Base-by-base conservation (phyloP, 352 stramenopile genomes). In the Phytophthora sp. region DNA sequence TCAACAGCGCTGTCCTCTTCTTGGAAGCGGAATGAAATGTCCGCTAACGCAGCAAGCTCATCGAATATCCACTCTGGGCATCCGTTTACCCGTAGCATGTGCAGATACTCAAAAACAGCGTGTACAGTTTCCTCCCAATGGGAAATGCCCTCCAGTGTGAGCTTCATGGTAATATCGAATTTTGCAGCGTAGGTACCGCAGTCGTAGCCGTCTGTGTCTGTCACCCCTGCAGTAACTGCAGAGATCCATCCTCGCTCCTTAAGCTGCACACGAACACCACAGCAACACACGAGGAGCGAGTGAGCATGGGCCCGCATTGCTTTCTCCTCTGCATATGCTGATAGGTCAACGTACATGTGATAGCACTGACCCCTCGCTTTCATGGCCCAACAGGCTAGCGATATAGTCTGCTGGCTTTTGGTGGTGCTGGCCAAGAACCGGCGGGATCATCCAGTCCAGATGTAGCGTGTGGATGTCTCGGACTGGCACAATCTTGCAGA, bases 391-490 rank as follows among this genome's bases (percentile, higher is more conserved):
- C 3, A 96, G 79, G 54, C 78, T 87, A 38, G 83, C 84, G 18
- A 96, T 74, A 34, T 94, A 94, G 44, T 94, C 84, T 17, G 84
- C 74, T 1, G 88, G 88, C 20, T 94, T 94, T 28, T 92, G 78
- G 21, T 80, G 75, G 67, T 95, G 78, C 10, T 74, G 53, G 5
- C 87, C 85, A 58, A 91, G 72, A 27, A 92, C 67, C 0, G 86
- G 67, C 11, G 88, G 82, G 26, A 96, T 73, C 79, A 91, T 90
- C 85, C 85, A 95, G 43, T 82, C 70, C 18, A 94, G 66, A 46
- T 89, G 74, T 10, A 95, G 69, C 12, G 74, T 87, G 65, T 95
- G 81, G 39, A 92, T 91, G 44, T 93, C 81, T 27, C 86, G 82
- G 13, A 95, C 77, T 0, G 87, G 87, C 0, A 92, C 56, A 43